Percentiles rank a stretch among this genome's conserved stretches.
phyloP scores from a whole-genome alignment of 1,284 basidiomycete species.

The Irpex sp. region DNA sequence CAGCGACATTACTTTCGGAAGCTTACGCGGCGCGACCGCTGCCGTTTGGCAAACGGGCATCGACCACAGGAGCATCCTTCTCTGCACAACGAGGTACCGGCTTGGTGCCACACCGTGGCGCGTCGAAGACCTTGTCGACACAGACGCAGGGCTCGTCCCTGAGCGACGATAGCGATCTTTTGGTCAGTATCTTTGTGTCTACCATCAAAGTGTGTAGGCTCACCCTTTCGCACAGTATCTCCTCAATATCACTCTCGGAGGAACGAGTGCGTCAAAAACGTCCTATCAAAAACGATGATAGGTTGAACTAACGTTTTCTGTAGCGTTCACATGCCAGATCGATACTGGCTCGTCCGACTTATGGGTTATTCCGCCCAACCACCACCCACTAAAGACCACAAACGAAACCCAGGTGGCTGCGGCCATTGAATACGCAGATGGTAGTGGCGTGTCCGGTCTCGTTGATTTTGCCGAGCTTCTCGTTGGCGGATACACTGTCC shows the following conservation, averaged over 20 bases:
- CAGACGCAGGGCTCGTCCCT: background rate
- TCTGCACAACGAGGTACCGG: background rate
- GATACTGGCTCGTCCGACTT: slow-evolving; percentile 18
- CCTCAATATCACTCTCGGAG: background rate
- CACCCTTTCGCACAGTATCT: background rate
- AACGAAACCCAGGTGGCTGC: slow-evolving; percentile 13
- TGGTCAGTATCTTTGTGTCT: background rate
- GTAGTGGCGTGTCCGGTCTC: slow-evolving; percentile 7
- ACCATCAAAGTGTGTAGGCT: no score
- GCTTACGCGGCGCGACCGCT: background rate
- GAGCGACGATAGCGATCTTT: background rate
- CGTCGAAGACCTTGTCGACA: background rate
- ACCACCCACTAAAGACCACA: background rate
- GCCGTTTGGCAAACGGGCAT: background rate
- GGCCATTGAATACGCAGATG: slow-evolving; percentile 19
- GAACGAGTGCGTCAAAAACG: background rate
- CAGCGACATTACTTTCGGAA: background rate
- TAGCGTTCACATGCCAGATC: slow-evolving; percentile 14
- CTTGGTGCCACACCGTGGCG: background rate
- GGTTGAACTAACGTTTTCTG: background rate
- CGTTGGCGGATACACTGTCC: slow-evolving; percentile 23
- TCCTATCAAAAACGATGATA: background rate
- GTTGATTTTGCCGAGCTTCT: slow-evolving; percentile 23
- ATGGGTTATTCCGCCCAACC: slow-evolving; percentile 8
- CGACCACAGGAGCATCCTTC: background rate